Evolutionary conservation across 2,329 filamentous ascomycete species (phyloP).

Genomic region (Erysiphe pulchra): DNA sequence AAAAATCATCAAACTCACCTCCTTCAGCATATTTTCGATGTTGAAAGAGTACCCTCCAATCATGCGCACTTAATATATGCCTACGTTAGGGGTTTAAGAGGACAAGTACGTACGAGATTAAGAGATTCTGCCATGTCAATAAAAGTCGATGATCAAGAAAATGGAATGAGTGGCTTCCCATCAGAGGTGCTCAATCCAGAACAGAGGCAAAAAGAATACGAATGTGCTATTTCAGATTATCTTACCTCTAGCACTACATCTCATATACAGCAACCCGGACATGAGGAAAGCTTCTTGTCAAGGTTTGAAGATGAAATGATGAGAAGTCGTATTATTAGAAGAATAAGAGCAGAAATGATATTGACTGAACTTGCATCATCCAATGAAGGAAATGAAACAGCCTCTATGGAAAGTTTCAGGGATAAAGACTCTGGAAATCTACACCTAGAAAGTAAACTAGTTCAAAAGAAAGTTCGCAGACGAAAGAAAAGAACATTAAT

Average conservation of each 20-base stretch:
- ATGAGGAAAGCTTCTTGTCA: constrained; percentile 12
- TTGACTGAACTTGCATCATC: constrained; percentile 20
- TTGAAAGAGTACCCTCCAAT: constrained; percentile 40
- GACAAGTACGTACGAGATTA: constrained; percentile 43
- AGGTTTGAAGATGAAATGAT: constrained; percentile 22
- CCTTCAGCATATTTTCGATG: constrained; percentile 57
- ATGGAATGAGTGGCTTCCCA: constrained; percentile 21
- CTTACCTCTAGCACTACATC: constrained; percentile 9
- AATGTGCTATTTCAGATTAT: constrained; percentile 19
- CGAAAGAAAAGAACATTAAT: constrained; percentile 19
- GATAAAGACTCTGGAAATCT: not conserved
- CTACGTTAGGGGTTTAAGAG: constrained; percentile 61
- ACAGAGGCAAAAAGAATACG: constrained; percentile 28
- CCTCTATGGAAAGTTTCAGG: not conserved
- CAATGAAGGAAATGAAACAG: constrained; percentile 1
- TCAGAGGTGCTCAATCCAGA: constrained; percentile 21
- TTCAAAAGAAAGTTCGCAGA: constrained; percentile 20
- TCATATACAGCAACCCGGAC: constrained; percentile 2
- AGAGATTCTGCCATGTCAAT: constrained; percentile 37
- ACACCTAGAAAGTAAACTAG: constrained; percentile 14
- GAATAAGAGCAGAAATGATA: constrained; percentile 34
- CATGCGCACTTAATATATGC: constrained; percentile 45
- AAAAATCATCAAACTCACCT: constrained; percentile 74
- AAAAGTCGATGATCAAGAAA: constrained; percentile 28
- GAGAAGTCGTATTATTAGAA: constrained; percentile 29